These are phyloP conservation scores for Angophora floribunda DNA, from an alignment of 345 rosid genomes.

Conservation along the genomic window DNA sequence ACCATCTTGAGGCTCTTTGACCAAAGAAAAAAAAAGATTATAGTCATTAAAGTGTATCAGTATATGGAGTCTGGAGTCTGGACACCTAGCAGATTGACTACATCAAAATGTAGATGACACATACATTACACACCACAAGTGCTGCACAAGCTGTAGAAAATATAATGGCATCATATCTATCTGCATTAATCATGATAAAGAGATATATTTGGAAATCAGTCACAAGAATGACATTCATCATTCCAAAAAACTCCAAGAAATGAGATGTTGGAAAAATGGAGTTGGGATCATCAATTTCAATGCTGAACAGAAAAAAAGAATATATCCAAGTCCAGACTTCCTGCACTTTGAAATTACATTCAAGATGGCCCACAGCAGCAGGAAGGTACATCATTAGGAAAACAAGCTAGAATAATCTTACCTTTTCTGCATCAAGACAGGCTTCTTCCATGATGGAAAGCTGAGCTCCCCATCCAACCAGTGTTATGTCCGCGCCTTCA, in stretches of 20 bases:
- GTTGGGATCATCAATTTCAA: not conserved
- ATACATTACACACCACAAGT: not conserved
- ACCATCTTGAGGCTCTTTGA: not conserved
- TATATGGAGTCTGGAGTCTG: not conserved
- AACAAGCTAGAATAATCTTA: not conserved
- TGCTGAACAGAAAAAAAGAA: not conserved
- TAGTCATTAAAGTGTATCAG: not conserved
- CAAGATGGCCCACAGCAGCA: not conserved
- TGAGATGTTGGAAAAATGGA: not conserved
- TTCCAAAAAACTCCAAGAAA: not conserved
- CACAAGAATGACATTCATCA: not conserved
- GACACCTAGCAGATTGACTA: not conserved
- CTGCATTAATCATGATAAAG: not conserved
- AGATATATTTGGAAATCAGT: not conserved
- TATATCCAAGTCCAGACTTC: not conserved
- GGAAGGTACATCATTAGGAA: not conserved
- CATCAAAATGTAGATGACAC: not conserved
- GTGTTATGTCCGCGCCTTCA: constrained; percentile 79
- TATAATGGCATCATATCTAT: not conserved
- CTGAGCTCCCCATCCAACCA: constrained; percentile 97
- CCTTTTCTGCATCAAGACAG: constrained; percentile 71
- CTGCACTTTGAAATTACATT: not conserved
- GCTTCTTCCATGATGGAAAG: constrained; percentile 84
- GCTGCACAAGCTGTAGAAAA: not conserved
- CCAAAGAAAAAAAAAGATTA: not conserved